Evolutionary conservation across 768 basidiomycete species (phyloP).

Genomic region (Kwoniella bestiolae): DNA sequence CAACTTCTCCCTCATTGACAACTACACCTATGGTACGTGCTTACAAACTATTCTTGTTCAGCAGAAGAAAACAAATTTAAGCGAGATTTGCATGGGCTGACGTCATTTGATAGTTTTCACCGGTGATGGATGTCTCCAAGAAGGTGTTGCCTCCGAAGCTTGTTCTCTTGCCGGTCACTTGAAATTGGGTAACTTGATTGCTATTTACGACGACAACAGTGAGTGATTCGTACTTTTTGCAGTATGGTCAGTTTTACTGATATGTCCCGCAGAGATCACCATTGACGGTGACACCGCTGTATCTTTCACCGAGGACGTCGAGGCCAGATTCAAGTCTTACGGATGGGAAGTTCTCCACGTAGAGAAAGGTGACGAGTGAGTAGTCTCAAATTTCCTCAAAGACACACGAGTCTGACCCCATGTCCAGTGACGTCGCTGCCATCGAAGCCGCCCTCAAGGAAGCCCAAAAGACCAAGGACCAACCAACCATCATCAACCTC

Average conservation of each 20-base stretch:
- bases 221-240: slow-evolving; percentile 54
- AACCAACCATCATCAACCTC: slow-evolving; percentile 84
- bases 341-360: slow-evolving; percentile 93
- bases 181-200: slow-evolving; percentile 88
- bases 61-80: neutral
- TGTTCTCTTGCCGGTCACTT: slow-evolving; percentile 91
- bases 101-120: slow-evolving; percentile 66
- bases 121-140: slow-evolving; percentile 96
- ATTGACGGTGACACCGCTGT: slow-evolving; percentile 91
- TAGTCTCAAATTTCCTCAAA: slow-evolving; percentile 6
- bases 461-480: slow-evolving; percentile 73
- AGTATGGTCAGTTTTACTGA: slow-evolving; percentile 3
- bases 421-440: slow-evolving; percentile 69
- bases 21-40: slow-evolving; percentile 78
- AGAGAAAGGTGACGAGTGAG: slow-evolving; percentile 75
- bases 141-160: slow-evolving; percentile 92
- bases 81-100: slow-evolving; percentile 21
- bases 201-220: slow-evolving; percentile 96
- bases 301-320: slow-evolving; percentile 93
- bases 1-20: slow-evolving; percentile 73
- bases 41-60: neutral
- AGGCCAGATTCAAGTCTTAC: slow-evolving; percentile 83
- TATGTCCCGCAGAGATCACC: slow-evolving; percentile 71
- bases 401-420: neutral
- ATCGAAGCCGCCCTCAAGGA: slow-evolving; percentile 79